Evolutionary conservation across 2,329 filamentous ascomycete species (phyloP).

Genomic region (Botrytis deweyae): DNA sequence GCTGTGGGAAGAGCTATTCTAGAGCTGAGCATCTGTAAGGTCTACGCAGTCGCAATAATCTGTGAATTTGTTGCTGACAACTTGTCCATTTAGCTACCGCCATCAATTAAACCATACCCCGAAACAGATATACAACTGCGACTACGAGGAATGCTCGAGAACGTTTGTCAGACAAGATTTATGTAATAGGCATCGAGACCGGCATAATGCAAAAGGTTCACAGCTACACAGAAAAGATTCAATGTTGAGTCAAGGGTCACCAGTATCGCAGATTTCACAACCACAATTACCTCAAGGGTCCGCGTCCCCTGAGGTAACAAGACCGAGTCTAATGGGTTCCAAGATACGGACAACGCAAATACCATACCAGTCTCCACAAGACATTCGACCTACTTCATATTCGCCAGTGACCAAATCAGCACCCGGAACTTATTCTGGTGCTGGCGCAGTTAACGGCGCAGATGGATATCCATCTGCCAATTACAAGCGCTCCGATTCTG

Average conservation of each 20-base stretch:
- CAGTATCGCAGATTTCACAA: conserved; percentile 30
- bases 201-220: conserved; percentile 76
- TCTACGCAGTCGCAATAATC: conserved; percentile 22
- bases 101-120: conserved; percentile 96
- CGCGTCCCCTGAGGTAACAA: conserved; percentile 37
- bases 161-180: conserved; percentile 93
- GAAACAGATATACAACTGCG: conserved; percentile 92
- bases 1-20: conserved; percentile 94
- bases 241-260: conserved; percentile 50
- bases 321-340: conserved; percentile 31
- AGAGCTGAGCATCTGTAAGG: conserved; percentile 89
- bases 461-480: conserved; percentile 31
- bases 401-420: conserved; percentile 36
- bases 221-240: conserved; percentile 73
- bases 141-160: conserved; percentile 85
- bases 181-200: conserved; percentile 79
- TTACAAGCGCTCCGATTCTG: conserved; percentile 39
- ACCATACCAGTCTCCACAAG: conserved; percentile 39
- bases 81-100: conserved; percentile 57
- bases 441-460: conserved; percentile 31
- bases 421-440: conserved; percentile 35
- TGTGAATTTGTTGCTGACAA: conserved; percentile 21
- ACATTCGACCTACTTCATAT: conserved; percentile 34
- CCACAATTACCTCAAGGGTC: conserved; percentile 33
- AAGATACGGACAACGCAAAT: conserved; percentile 35